Conservation (phyloP, 2,329 filamentous ascomycete genomes). For the Neocatenulostroma microsporum region DNA sequence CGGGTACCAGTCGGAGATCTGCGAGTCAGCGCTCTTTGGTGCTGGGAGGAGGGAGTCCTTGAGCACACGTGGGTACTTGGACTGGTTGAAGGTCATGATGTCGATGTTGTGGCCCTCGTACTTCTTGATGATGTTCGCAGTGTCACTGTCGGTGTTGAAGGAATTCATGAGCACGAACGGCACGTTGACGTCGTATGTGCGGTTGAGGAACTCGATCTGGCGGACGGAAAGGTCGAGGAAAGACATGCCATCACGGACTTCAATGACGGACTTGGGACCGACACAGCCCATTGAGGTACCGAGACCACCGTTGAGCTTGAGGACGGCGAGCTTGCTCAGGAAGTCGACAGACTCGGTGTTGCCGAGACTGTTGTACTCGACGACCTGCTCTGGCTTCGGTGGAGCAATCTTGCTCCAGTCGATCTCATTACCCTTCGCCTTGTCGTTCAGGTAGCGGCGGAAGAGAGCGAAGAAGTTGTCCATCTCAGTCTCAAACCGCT, state of each 20-base stretch:
- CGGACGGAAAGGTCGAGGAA: constrained; percentile 98
- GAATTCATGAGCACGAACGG: constrained; percentile 99
- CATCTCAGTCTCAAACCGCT: constrained; percentile 97
- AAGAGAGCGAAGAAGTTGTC: constrained; percentile 99
- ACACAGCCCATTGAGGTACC: constrained; percentile 99
- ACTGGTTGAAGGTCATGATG: constrained; percentile 99
- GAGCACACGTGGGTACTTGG: constrained; percentile 91
- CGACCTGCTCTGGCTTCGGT: constrained; percentile 85
- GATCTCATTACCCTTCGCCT: constrained; percentile 93
- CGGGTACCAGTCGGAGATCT: constrained; percentile 96
- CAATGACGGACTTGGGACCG: constrained; percentile 98
- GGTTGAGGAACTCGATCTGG: constrained; percentile 98
- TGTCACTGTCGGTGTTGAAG: constrained; percentile 99
- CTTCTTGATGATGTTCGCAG: constrained; percentile 99
- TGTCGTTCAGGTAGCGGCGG: constrained; percentile 96
- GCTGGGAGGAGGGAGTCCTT: constrained; percentile 97
- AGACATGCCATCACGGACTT: constrained; percentile 99
- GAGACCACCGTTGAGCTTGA: constrained; percentile 98
- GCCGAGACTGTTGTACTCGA: constrained; percentile 84
- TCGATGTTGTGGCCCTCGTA: constrained; percentile 99
- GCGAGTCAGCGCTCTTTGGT: constrained; percentile 78
- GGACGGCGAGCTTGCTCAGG: constrained; percentile 92
- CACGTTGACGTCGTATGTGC: constrained; percentile 93
- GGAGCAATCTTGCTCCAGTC: constrained; percentile 97
- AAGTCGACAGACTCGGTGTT: constrained; percentile 88